Conservation (phyloP, 495 filamentous ascomycete species). For the Tuber melanosporum region DNA sequence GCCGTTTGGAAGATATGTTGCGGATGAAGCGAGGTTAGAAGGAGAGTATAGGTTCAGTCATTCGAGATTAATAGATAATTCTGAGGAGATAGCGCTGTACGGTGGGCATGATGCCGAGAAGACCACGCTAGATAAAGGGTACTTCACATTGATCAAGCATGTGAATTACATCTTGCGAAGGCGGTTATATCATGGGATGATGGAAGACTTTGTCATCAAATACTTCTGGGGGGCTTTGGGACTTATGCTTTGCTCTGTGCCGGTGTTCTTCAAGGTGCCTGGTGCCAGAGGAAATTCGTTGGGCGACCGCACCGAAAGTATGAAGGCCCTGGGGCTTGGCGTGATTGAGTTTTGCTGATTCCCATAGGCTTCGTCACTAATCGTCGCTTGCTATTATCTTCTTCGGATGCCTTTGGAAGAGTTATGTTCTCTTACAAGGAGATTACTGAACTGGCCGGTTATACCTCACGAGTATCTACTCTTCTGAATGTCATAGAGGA, state of each 20-base stretch:
- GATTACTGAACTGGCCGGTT: slow-evolving; percentile 89
- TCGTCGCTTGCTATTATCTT: slow-evolving; percentile 77
- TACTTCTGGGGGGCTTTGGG: slow-evolving; percentile 98
- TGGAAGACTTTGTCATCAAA: slow-evolving; percentile 99
- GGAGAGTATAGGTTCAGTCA: slow-evolving; percentile 96
- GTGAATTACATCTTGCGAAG: slow-evolving; percentile 89
- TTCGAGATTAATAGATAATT: slow-evolving; percentile 86
- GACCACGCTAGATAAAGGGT: slow-evolving; percentile 93
- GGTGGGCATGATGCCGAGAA: slow-evolving; percentile 93
- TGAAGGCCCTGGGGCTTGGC: slow-evolving; percentile 30
- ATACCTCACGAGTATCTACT: slow-evolving; percentile 83
- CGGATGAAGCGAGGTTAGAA: slow-evolving; percentile 88
- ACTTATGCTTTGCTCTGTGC: slow-evolving; percentile 86
- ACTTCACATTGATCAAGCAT: slow-evolving; percentile 97
- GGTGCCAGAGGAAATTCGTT: slow-evolving; percentile 64
- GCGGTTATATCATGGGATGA: slow-evolving; percentile 89
- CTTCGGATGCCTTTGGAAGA: slow-evolving; percentile 91
- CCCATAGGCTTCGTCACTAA: slow-evolving; percentile 77
- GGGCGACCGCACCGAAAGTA: slow-evolving; percentile 86
- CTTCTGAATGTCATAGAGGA: slow-evolving; percentile 93
- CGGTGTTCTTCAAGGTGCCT: slow-evolving; percentile 91
- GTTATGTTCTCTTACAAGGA: slow-evolving; percentile 98
- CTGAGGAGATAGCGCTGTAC: slow-evolving; percentile 90
- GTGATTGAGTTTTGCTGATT: neutral
- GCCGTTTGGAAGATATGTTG: slow-evolving; percentile 97